Base-by-base conservation (phyloP, 1,284 basidiomycete species). In the Kalmanozyma brasiliensis region DNA sequence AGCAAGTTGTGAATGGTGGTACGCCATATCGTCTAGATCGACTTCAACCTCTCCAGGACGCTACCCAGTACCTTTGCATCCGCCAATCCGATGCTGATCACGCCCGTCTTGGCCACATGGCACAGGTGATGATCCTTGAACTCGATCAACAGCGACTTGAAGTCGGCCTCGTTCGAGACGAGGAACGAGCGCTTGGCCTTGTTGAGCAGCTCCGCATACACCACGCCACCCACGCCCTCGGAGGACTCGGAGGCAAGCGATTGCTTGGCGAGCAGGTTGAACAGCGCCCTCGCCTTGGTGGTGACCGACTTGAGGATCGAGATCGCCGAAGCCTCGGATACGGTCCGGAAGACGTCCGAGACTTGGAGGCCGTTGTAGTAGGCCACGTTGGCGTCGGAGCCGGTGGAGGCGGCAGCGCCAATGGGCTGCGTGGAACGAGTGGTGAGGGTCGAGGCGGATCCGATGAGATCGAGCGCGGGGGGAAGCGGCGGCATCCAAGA, bases 271-370 rank as follows among this genome's bases (percentile, higher is more conserved):
- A 76, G 23, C 11, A 71, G 26, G 29, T 63, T 63, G 60, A 76
- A 76, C 30, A 76, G 72, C 8, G 71, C 70, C 6, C 70, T 37
- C 2, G 74, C 74, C 22, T 74, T 76, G 2, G 52, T 52, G 1
- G 74, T 76, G 22, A 76, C 74, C 9, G 71, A 73, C 22, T 70
- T 66, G 53, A 76, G 68, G 20, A 74, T 71, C 13, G 73, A 73
- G 30, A 76, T 61, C 2, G 74, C 74, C 19, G 74, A 73, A 13
- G 51, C 42, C 16, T 66, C 60, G 0, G 66, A 64, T 2, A 69
- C 60, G 11, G 57, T 61, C 6, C 53, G 47, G 38, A 58, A 62
- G 1, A 43, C 26, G 14, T 69, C 66, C 5, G 56, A 56, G 4
- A 64, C 66, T 33, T 55, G 52, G 3, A 69, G 45, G 3, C 60